Evolutionary conservation across 2,329 filamentous ascomycete genomes (phyloP), one percentile per base, ranked within the genome.

Genomic region (Dothiorella sarmentorum): DNA sequence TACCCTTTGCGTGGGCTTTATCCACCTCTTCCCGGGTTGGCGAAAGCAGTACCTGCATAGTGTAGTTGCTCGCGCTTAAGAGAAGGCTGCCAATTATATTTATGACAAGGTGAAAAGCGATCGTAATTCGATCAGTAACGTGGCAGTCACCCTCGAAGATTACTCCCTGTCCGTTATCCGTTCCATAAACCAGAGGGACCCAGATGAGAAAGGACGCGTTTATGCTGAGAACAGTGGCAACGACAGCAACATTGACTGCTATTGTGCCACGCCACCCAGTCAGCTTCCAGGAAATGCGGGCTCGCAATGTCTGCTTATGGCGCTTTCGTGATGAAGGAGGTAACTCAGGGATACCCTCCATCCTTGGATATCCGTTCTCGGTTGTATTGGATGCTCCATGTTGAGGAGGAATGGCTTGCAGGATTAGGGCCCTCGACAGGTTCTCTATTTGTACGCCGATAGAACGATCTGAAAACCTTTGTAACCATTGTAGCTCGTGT

Each of bases 11-110:
- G 66, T 83, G 80, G 0, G 77, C 78, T 17, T 60, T 63, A 51
- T 82, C 75, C 13, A 82, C 66, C 38, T 82, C 78, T 11, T 65
- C 60, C 17, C 80, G 68, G 2, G 75, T 80, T 0, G 80, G 80
- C 1, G 79, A 71, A 17, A 67, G 73, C 15, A 82, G 65, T 17
- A 75, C 69, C 59, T 82, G 80, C 75, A 80, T 80, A 47, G 71
- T 74, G 60, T 78, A 80, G 62, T 79, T 80, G 27, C 74, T 78
- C 2, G 76, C 77, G 1, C 71, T 71, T 1, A 81, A 69, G 9
- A 80, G 59, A 1, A 71, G 52, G 0, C 77, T 78, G 18, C 73
- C 72, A 31, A 80, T 66, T 0, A 71, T 59, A 65, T 82, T 82
- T 62, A 82, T 75, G 1, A 72, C 58, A 22, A 81, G 64, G 65